A percentile compares a stretch with the other conserved stretches of the same genome.
phyloP scores from a whole-genome alignment of 1,284 basidiomycete species.

The Ustilago sp. region DNA sequence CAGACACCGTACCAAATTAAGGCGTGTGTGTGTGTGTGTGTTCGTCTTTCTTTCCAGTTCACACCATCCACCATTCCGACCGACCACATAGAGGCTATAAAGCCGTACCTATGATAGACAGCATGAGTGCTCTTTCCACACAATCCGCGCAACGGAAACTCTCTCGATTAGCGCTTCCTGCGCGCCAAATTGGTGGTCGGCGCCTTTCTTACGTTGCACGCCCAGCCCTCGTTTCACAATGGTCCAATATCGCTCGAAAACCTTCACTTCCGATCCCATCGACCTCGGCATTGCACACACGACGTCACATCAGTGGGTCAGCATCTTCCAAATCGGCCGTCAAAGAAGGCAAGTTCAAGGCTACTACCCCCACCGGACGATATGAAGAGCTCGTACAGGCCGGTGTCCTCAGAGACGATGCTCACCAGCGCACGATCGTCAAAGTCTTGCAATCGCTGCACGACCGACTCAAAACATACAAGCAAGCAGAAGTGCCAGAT shows the following conservation, averaged over 20 bases:
- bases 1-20: not conserved
- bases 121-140: conserved; percentile 24
- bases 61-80: not conserved
- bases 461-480: conserved; percentile 78
- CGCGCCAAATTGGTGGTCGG: conserved; percentile 28
- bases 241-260: not conserved
- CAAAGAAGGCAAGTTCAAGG: conserved; percentile 25
- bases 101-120: conserved; percentile 3
- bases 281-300: not conserved
- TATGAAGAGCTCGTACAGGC: conserved; percentile 81
- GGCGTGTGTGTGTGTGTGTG: not conserved
- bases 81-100: conserved; percentile 9
- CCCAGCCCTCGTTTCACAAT: conserved; percentile 10
- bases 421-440: conserved; percentile 86
- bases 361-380: conserved; percentile 74
- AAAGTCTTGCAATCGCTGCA: conserved; percentile 83
- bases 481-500: conserved; percentile 54
- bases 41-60: too few species aligned
- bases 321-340: conserved; percentile 14
- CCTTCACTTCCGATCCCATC: not conserved
- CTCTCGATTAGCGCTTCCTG: conserved; percentile 13
- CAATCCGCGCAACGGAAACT: not conserved
- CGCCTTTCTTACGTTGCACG: conserved; percentile 18
- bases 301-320: conserved; percentile 13
- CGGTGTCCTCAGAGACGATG: conserved; percentile 81